A percentile compares a stretch with the other conserved stretches of the same genome.
Evolutionary conservation across 768 basidiomycete genomes (phyloP).

Genomic region (Pulveroboletus sp.): DNA sequence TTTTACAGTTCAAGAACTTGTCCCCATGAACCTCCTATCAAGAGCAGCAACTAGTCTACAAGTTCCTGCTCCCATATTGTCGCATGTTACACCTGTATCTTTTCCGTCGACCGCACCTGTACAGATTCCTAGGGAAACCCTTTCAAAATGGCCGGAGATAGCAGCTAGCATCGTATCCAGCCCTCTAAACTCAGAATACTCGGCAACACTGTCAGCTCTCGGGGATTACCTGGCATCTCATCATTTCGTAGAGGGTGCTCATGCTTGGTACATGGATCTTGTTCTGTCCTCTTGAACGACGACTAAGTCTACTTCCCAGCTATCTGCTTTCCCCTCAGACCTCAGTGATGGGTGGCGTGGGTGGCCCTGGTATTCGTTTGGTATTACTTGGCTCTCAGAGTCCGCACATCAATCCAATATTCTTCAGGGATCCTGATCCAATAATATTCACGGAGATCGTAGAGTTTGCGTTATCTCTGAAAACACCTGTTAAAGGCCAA

Average conservation of each 20-base stretch:
- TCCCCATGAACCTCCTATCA: slow-evolving; percentile 53
- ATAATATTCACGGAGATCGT: slow-evolving; percentile 84
- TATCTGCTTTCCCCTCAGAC: slow-evolving; percentile 86
- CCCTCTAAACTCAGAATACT: slow-evolving; percentile 60
- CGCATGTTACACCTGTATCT: slow-evolving; percentile 53
- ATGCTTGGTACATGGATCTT: slow-evolving; percentile 64
- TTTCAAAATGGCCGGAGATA: slow-evolving; percentile 82
- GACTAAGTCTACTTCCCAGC: slow-evolving; percentile 36
- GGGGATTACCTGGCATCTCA: slow-evolving; percentile 76
- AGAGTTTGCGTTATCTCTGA: slow-evolving; percentile 84
- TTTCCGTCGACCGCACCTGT: slow-evolving; percentile 44
- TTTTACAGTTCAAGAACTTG: slow-evolving; percentile 64
- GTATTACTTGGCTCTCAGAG: slow-evolving; percentile 67
- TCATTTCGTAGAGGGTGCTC: slow-evolving; percentile 79
- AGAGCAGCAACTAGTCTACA: slow-evolving; percentile 37
- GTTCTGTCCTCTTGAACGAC: neutral
- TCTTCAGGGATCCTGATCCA: slow-evolving; percentile 64
- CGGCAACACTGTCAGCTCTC: slow-evolving; percentile 72
- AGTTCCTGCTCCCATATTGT: slow-evolving; percentile 28
- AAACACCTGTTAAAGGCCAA: slow-evolving; percentile 73
- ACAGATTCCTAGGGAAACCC: slow-evolving; percentile 55
- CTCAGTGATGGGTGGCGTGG: slow-evolving; percentile 65
- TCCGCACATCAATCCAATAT: slow-evolving; percentile 46
- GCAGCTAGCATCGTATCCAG: slow-evolving; percentile 78
- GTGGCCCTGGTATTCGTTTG: slow-evolving; percentile 61